Conservation (phyloP, 1,139 yeast species). For the Debaryomycetaceae sp. region DNA sequence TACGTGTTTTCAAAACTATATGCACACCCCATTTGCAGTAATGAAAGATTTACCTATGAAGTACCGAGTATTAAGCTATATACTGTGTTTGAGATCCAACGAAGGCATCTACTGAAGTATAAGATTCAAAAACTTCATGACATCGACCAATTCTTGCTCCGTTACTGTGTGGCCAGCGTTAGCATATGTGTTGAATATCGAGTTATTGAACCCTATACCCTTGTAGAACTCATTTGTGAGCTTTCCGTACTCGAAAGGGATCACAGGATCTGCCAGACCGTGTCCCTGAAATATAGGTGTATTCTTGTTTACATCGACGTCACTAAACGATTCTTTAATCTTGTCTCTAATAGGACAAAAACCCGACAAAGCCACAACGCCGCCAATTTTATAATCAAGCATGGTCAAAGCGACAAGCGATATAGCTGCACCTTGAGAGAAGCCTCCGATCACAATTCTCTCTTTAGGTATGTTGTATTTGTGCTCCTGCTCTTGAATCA, state of each 20-base stretch:
- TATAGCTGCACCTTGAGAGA: constrained; percentile 90
- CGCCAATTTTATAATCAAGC: constrained; percentile 67
- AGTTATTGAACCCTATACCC: constrained; percentile 49
- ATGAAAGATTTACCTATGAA: no score
- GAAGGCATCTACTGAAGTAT: not conserved
- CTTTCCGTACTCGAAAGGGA: constrained; percentile 48
- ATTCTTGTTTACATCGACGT: constrained; percentile 38
- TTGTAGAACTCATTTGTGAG: constrained; percentile 45
- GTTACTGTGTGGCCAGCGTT: constrained; percentile 68
- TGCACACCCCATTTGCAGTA: not conserved
- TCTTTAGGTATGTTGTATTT: constrained; percentile 60
- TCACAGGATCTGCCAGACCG: constrained; percentile 73
- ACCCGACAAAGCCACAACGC: constrained; percentile 75
- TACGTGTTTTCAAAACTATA: not conserved
- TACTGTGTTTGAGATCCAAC: no score
- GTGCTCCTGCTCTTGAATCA: constrained; percentile 62
- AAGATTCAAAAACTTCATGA: constrained; percentile 45
- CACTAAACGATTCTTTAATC: constrained; percentile 24
- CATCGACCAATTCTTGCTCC: constrained; percentile 63
- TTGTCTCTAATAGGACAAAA: constrained; percentile 57
- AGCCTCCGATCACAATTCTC: constrained; percentile 84
- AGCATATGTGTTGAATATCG: constrained; percentile 54
- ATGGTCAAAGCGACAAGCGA: constrained; percentile 52
- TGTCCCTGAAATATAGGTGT: constrained; percentile 90
- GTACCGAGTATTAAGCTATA: no score